A percentile compares a stretch with the other conserved stretches of the same genome.
phyloP scores from a whole-genome alignment of 1,139 yeast species.

The Debaryomyces singareniensis region DNA sequence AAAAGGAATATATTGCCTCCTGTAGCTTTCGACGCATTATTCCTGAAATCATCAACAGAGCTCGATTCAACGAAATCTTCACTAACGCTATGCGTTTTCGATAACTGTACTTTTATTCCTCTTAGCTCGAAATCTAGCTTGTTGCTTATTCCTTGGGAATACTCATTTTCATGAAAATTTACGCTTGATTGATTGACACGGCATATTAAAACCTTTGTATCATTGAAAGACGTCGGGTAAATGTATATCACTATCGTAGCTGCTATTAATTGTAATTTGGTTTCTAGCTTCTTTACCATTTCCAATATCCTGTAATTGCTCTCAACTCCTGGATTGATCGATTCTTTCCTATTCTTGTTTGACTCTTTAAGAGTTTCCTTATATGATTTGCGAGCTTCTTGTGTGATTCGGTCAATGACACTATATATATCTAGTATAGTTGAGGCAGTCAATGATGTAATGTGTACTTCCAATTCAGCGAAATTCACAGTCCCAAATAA shows the following conservation, averaged over 20 bases:
- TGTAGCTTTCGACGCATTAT: slow-evolving; percentile 49
- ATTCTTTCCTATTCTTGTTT: slow-evolving; percentile 11
- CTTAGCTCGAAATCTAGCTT: slow-evolving; percentile 47
- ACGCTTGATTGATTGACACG: slow-evolving; percentile 57
- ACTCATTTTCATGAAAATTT: slow-evolving; percentile 52
- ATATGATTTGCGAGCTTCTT: slow-evolving; percentile 68
- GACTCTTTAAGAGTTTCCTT: slow-evolving; percentile 65
- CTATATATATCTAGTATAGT: slow-evolving; percentile 73
- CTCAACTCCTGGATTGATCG: background rate
- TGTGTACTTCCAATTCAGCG: slow-evolving; percentile 51
- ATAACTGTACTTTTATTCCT: slow-evolving; percentile 60
- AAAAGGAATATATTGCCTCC: slow-evolving; percentile 80
- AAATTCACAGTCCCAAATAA: slow-evolving; percentile 54
- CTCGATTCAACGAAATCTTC: slow-evolving; percentile 38
- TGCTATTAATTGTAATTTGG: slow-evolving; percentile 57
- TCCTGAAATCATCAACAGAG: slow-evolving; percentile 49
- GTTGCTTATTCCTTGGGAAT: slow-evolving; percentile 43
- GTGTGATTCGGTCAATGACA: slow-evolving; percentile 63
- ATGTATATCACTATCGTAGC: slow-evolving; percentile 55
- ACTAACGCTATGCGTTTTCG: slow-evolving; percentile 43
- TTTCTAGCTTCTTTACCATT: slow-evolving; percentile 39
- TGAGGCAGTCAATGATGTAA: slow-evolving; percentile 82
- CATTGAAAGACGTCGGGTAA: slow-evolving; percentile 72
- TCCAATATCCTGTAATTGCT: slow-evolving; percentile 24
- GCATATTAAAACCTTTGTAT: slow-evolving; percentile 64